A percentile compares a stretch with the other conserved stretches of the same genome.
Evolutionary conservation across 345 rosid genomes (phyloP).

Genomic region (Nephelium lappaceum): DNA sequence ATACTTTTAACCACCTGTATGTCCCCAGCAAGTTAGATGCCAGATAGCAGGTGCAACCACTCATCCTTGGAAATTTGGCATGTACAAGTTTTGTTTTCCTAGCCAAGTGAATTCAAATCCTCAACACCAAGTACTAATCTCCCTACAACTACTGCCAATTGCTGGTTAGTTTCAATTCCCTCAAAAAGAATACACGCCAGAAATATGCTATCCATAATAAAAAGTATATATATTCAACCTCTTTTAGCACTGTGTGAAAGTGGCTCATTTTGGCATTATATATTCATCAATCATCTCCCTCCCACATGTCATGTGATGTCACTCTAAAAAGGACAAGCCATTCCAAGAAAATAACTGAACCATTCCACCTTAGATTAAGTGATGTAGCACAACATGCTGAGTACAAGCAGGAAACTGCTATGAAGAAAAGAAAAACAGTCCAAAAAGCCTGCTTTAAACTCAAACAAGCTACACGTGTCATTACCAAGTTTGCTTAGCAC

Average conservation of each 20-base stretch:
- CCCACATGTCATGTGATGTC: not conserved
- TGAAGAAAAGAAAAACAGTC: not conserved
- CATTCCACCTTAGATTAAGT: not conserved
- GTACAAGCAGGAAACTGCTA: slow-evolving; percentile 1
- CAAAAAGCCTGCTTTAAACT: not conserved
- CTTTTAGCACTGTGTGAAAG: not conserved
- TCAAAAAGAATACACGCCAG: not conserved
- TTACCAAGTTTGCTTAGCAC: not conserved
- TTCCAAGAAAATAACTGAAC: not conserved
- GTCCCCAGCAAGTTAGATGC: not conserved
- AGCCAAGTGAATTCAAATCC: not conserved
- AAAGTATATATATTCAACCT: no score
- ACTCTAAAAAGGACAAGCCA: not conserved
- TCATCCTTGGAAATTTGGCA: not conserved
- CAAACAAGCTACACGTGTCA: not conserved
- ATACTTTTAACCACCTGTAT: not conserved
- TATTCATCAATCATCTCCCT: slow-evolving; percentile 2
- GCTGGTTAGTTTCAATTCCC: not conserved
- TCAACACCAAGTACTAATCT: not conserved
- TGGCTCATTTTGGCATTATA: not conserved
- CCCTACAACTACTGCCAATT: not conserved
- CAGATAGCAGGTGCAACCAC: not conserved
- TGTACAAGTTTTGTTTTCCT: not conserved
- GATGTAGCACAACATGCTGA: not conserved
- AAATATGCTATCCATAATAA: not conserved